phyloP scores from a whole-genome alignment of 495 filamentous ascomycete species.

The Geoglossum glabrum region DNA sequence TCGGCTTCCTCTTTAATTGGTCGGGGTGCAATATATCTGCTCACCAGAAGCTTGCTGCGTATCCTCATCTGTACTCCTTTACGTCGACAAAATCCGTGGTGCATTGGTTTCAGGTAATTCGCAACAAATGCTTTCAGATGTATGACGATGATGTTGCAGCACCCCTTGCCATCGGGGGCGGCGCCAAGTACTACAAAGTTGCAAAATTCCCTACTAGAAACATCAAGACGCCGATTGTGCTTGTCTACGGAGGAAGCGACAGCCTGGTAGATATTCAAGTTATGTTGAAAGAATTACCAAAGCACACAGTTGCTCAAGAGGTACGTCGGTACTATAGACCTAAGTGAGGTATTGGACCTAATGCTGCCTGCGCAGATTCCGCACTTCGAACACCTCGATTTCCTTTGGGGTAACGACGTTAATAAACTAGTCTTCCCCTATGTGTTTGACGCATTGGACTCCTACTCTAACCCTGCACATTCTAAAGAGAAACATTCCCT shows the following conservation, averaged over 20 bases:
- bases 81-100: constrained; percentile 91
- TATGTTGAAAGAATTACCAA: constrained; percentile 75
- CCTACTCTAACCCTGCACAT: background rate
- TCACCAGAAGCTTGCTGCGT: constrained; percentile 89
- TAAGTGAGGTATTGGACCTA: background rate
- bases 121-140: constrained; percentile 90
- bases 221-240: constrained; percentile 85
- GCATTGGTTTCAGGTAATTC: constrained; percentile 98
- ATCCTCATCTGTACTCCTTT: constrained; percentile 88
- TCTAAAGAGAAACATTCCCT: background rate
- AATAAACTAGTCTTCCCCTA: constrained; percentile 70
- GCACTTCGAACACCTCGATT: constrained; percentile 92
- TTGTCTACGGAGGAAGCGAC: constrained; percentile 84
- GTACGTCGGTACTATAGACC: constrained; percentile 1
- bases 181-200: constrained; percentile 61
- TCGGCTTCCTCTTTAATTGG: constrained; percentile 80
- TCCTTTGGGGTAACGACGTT: constrained; percentile 84
- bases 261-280: constrained; percentile 86
- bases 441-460: constrained; percentile 67
- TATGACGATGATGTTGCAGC: constrained; percentile 82
- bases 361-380: constrained; percentile 26
- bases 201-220: constrained; percentile 91
- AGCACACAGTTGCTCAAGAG: constrained; percentile 60
- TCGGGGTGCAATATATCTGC: constrained; percentile 62
- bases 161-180: constrained; percentile 29